Conservation (phyloP, 176 grass and related monocot genomes). For the Hordeum marinum region DNA sequence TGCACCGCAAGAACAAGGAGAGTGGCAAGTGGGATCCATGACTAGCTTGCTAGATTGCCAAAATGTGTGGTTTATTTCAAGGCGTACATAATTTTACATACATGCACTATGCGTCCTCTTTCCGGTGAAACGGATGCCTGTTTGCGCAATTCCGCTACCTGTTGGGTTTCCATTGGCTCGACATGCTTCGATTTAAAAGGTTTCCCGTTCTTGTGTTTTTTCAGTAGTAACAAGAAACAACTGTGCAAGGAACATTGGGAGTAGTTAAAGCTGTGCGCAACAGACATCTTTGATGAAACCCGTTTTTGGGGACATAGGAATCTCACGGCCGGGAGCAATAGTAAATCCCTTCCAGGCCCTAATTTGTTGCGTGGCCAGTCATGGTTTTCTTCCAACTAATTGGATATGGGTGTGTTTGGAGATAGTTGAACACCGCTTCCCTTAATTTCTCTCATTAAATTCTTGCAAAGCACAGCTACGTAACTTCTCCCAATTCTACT, state of each 20-base stretch:
- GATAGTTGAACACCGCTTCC: neutral
- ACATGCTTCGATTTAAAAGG: slow-evolving; percentile 18
- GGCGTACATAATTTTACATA: slow-evolving; percentile 7
- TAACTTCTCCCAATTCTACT: neutral
- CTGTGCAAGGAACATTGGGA: neutral
- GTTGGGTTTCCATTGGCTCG: slow-evolving; percentile 3
- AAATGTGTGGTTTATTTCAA: slow-evolving; percentile 19
- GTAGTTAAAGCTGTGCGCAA: neutral
- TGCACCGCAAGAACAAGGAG: slow-evolving; percentile 13
- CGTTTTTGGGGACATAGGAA: neutral
- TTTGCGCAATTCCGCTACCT: neutral
- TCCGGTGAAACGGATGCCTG: slow-evolving; percentile 4
- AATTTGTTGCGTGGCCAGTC: neutral
- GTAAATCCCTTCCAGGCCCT: neutral
- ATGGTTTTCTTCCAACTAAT: neutral
- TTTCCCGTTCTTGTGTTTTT: neutral
- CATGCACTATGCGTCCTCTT: neutral
- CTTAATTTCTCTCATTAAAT: neutral
- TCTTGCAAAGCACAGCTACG: neutral
- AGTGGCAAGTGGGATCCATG: neutral
- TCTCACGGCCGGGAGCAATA: neutral
- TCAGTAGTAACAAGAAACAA: neutral
- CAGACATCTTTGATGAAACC: neutral
- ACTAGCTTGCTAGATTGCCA: neutral
- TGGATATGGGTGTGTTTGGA: neutral